Conservation (phyloP, 371 early-diverging fungal species). For the Mortierella sp. region DNA sequence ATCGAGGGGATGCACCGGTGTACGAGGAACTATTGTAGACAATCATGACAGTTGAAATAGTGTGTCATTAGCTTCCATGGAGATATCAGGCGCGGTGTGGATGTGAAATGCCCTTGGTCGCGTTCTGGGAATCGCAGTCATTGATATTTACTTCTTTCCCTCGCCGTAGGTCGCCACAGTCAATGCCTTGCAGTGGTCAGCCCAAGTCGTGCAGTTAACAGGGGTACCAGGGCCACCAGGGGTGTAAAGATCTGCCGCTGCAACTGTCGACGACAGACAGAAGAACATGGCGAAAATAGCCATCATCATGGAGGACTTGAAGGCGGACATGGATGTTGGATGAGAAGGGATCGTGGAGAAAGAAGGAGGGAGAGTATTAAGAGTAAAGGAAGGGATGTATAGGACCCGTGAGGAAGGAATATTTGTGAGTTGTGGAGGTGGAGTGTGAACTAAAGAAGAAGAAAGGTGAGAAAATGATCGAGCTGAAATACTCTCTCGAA, state of each 20-base stretch:
- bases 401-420: not conserved
- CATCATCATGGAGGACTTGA: slow-evolving; percentile 34
- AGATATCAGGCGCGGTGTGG: no score
- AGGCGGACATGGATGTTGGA: slow-evolving; percentile 20
- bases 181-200: slow-evolving; percentile 16
- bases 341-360: not conserved
- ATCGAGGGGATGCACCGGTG: slow-evolving; percentile 15
- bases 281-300: slow-evolving; percentile 41
- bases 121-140: not conserved
- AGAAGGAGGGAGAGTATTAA: not conserved
- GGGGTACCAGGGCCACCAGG: slow-evolving; percentile 27
- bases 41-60: no score
- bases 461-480: slow-evolving; percentile 6
- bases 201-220: slow-evolving; percentile 39
- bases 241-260: slow-evolving; percentile 27
- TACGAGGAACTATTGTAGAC: slow-evolving; percentile 9
- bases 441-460: slow-evolving; percentile 39
- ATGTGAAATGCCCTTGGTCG: no score
- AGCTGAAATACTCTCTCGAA: no score
- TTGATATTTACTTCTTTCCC: slow-evolving; percentile 12
- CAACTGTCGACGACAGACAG: slow-evolving; percentile 37
- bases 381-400: not conserved
- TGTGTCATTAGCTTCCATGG: no score
- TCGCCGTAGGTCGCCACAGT: not conserved
- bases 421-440: slow-evolving; percentile 33